Evolutionary conservation across 2,329 filamentous ascomycete species (phyloP).

Genomic region (Pseudocercospora fuligena): DNA sequence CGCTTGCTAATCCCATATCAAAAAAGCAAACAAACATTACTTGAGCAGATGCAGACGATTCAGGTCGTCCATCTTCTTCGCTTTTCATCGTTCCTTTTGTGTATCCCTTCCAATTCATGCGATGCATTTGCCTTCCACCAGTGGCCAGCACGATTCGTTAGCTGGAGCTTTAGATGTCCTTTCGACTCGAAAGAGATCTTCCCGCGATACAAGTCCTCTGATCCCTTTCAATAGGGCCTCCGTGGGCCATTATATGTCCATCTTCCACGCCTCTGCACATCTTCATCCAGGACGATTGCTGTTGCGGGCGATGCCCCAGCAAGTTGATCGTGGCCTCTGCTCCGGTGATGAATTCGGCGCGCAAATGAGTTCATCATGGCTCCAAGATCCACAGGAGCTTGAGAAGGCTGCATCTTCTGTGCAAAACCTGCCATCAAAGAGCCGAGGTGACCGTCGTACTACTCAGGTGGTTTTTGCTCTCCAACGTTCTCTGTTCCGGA

Average conservation of each 20-base stretch:
- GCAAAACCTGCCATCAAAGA: slow-evolving; percentile 10
- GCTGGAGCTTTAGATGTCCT: background rate
- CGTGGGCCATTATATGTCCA: background rate
- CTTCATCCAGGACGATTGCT: slow-evolving; percentile 5
- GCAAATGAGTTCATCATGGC: slow-evolving; percentile 6
- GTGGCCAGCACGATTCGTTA: background rate
- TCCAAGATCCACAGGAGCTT: background rate
- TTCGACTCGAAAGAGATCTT: background rate
- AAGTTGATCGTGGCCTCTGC: background rate
- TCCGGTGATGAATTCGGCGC: background rate
- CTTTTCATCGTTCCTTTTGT: background rate
- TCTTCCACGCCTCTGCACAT: background rate
- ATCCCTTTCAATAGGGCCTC: background rate
- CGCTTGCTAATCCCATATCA: slow-evolving; percentile 19
- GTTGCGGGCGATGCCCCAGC: background rate
- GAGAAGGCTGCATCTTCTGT: slow-evolving; percentile 8
- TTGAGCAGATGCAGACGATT: background rate
- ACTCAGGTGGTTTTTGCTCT: slow-evolving; percentile 5
- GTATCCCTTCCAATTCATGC: background rate
- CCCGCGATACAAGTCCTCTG: background rate
- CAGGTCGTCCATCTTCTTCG: background rate
- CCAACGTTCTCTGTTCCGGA: background rate
- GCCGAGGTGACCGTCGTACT: slow-evolving; percentile 8
- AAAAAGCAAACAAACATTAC: slow-evolving; percentile 14
- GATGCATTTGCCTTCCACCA: background rate